phyloP scores from a whole-genome alignment of 257 asterid species.

The Catharanthus roseus region DNA sequence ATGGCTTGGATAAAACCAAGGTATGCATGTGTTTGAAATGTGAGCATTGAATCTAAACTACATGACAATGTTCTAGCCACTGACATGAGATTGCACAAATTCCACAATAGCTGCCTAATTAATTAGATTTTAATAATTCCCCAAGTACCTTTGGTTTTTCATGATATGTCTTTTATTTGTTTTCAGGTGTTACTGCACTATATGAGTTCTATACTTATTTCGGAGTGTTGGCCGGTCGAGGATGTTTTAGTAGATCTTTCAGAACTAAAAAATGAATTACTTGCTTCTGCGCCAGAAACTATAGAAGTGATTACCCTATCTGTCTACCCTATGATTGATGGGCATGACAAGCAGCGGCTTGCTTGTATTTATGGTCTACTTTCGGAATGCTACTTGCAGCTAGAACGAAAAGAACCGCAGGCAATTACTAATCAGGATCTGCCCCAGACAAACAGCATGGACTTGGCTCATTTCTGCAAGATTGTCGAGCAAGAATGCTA shows the following conservation, averaged over 20 bases:
- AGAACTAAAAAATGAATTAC: conserved; percentile 48
- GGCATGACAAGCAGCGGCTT: conserved; percentile 80
- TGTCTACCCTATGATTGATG: conserved; percentile 72
- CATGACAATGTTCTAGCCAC: conserved; percentile 1
- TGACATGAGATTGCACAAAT: not conserved
- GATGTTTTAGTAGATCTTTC: conserved; percentile 62
- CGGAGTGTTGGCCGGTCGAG: conserved; percentile 68
- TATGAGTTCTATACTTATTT: conserved; percentile 61
- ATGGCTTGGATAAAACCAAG: conserved; percentile 65
- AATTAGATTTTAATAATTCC: not conserved
- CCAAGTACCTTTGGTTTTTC: not conserved
- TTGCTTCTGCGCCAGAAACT: conserved; percentile 56
- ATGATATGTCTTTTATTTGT: conserved; percentile 9
- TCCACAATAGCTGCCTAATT: not conserved
- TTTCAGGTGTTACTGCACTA: conserved; percentile 76
- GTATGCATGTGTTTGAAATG: conserved; percentile 32
- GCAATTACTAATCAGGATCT: conserved; percentile 27
- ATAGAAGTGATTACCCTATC: conserved; percentile 45
- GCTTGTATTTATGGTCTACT: conserved; percentile 70
- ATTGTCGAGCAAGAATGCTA: conserved; percentile 67
- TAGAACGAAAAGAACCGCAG: conserved; percentile 34
- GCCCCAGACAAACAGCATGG: conserved; percentile 24
- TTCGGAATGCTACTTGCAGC: conserved; percentile 65
- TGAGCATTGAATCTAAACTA: not conserved
- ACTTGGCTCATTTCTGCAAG: conserved; percentile 48